Evolutionary conservation across 2,329 filamentous ascomycete genomes (phyloP).

Genomic region (Pseudogymnoascus pannorum): DNA sequence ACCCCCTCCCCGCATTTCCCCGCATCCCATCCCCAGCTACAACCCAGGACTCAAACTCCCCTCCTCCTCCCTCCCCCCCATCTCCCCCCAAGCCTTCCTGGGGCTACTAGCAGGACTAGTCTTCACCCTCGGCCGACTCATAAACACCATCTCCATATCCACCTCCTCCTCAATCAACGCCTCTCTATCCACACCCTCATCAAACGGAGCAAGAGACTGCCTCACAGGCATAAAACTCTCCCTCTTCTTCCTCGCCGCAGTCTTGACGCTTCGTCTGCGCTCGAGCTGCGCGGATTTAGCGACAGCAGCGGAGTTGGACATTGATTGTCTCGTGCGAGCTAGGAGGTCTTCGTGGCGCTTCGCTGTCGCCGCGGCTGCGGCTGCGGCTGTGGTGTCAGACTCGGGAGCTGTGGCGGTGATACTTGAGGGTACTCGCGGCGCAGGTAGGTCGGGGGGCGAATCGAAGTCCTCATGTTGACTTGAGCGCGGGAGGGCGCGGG

Average conservation of each 20-base stretch:
- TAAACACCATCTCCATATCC: slow-evolving; percentile 79
- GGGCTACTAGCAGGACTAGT: slow-evolving; percentile 52
- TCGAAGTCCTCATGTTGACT: not conserved
- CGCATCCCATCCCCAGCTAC: not conserved
- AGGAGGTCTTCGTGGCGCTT: not conserved
- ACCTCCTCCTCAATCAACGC: slow-evolving; percentile 61
- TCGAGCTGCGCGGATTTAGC: slow-evolving; percentile 54
- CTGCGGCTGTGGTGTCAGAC: slow-evolving; percentile 19
- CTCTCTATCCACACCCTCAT: slow-evolving; percentile 36
- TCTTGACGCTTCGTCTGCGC: slow-evolving; percentile 38
- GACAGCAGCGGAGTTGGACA: slow-evolving; percentile 55
- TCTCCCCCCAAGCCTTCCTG: slow-evolving; percentile 15
- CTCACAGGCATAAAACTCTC: slow-evolving; percentile 28
- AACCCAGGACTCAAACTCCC: not conserved
- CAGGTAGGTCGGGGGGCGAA: slow-evolving; percentile 9
- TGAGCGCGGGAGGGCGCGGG: slow-evolving; percentile 37
- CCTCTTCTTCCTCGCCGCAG: slow-evolving; percentile 37
- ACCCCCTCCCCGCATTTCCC: not conserved
- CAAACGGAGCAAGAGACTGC: slow-evolving; percentile 17
- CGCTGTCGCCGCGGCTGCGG: not conserved
- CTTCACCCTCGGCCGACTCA: slow-evolving; percentile 72
- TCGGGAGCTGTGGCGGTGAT: slow-evolving; percentile 17
- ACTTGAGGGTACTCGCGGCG: slow-evolving; percentile 11
- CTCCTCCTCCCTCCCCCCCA: not conserved
- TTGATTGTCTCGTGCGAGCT: slow-evolving; percentile 45